Evolutionary conservation across 2,329 filamentous ascomycete species (phyloP).

Genomic region (Calonectria naviculata): DNA sequence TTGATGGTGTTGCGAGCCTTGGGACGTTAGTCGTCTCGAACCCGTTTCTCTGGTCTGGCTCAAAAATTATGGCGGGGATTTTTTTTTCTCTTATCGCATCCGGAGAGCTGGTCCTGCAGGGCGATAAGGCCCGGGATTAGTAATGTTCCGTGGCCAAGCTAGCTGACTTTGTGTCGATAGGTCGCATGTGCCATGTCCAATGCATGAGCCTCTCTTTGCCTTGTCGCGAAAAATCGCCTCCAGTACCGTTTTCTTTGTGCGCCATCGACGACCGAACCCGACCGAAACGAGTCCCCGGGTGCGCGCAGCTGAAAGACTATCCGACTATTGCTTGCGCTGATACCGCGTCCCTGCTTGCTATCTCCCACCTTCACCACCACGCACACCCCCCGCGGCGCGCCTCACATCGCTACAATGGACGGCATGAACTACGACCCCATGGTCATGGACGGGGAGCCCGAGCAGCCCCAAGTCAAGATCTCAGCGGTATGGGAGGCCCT

Average conservation of each 20-base stretch:
- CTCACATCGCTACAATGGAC: slow-evolving; percentile 46
- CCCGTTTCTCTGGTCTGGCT: slow-evolving; percentile 13
- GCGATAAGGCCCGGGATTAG: slow-evolving; percentile 46
- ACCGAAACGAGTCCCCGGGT: background rate
- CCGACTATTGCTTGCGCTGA: background rate
- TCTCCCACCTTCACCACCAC: slow-evolving; percentile 2
- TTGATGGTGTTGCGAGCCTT: slow-evolving; percentile 16
- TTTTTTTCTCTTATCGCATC: slow-evolving; percentile 45
- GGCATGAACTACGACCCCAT: slow-evolving; percentile 71
- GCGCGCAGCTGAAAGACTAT: background rate
- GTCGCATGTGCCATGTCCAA: slow-evolving; percentile 34
- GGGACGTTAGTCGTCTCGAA: slow-evolving; percentile 3
- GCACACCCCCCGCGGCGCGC: slow-evolving; percentile 20
- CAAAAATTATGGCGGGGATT: slow-evolving; percentile 38
- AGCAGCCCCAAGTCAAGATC: slow-evolving; percentile 69
- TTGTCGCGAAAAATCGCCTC: slow-evolving; percentile 37
- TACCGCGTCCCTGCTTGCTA: slow-evolving; percentile 12
- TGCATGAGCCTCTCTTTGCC: slow-evolving; percentile 26
- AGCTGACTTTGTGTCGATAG: slow-evolving; percentile 20
- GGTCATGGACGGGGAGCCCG: slow-evolving; percentile 68
- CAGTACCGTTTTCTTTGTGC: slow-evolving; percentile 18
- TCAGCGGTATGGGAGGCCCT: slow-evolving; percentile 60
- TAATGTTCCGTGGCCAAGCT: slow-evolving; percentile 39
- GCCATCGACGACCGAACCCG: background rate
- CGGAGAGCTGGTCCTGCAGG: slow-evolving; percentile 12